Evolutionary conservation across 805 yeast genomes (phyloP), one percentile per base, ranked within the genome.

Genomic region (Jamesozyma piceae): DNA sequence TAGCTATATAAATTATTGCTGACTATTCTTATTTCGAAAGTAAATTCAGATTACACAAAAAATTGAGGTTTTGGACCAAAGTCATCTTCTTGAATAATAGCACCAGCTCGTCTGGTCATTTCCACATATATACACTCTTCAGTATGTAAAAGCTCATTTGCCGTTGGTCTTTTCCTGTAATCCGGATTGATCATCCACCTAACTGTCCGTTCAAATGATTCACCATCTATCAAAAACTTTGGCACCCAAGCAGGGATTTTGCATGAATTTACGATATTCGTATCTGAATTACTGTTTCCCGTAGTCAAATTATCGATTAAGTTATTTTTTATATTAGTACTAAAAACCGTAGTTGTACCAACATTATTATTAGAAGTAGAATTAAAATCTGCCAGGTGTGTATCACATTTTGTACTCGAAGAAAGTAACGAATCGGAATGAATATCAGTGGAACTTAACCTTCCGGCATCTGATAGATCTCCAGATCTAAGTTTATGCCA

Each of bases 401-500:
- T 59, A 35, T 55, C 62, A 8, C 51, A 54, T 41, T 58, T 55
- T 14, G 58, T 50, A 29, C 46, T 52, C 8, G 48, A 49, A 1
- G 65, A 60, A 35, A 60, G 58, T 8, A 60, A 34, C 5, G 64
- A 60, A 18, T 52, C 58, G 5, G 65, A 51, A 35, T 66, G 66
- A 27, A 82, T 64, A 49, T 83, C 90, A 19, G 81, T 80, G 2
- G 86, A 79, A 36, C 87, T 78, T 45, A 89, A 68, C 52, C 79
- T 76, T 1, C 97, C 97, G 0, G 97, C 97, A 61, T 92, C 98
- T 15, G 94, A 80, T 49, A 92, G 69, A 61, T 92, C 98, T 0
- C 97, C 98, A 34, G 95, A 84, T 50, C 98, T 73, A 46, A 92
- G 67, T 61, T 89, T 88, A 51, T 94, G 94, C 98, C 98, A 92